phyloP scores from a whole-genome alignment of 2,329 filamentous ascomycete genomes.

The Neophaeococcomyces aloes region DNA sequence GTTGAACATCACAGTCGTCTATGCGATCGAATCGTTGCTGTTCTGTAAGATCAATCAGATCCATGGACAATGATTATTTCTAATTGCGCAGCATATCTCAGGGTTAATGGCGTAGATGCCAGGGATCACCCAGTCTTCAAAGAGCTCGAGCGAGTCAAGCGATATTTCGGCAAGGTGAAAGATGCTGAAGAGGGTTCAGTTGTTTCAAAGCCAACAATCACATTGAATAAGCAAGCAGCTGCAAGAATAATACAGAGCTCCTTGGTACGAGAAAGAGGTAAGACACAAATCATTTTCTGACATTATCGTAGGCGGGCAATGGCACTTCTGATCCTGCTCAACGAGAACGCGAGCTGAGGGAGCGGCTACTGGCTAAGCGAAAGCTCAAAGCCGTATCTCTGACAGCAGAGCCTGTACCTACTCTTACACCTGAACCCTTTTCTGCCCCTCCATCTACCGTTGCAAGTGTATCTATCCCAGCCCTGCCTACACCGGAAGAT shows the following conservation, averaged over 20 bases:
- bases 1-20: slow-evolving; percentile 76
- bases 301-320: slow-evolving; percentile 6
- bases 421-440: background rate
- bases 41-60: slow-evolving; percentile 54
- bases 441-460: background rate
- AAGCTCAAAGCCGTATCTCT: background rate
- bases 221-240: slow-evolving; percentile 63
- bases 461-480: background rate
- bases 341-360: slow-evolving; percentile 3
- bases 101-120: slow-evolving; percentile 68
- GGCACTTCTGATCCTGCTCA: slow-evolving; percentile 1
- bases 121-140: slow-evolving; percentile 74
- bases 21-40: slow-evolving; percentile 79
- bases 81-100: slow-evolving; percentile 52
- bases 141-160: slow-evolving; percentile 75
- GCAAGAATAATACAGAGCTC: slow-evolving; percentile 73
- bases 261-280: slow-evolving; percentile 42
- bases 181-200: slow-evolving; percentile 45
- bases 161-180: slow-evolving; percentile 91
- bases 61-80: background rate
- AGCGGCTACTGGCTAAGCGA: slow-evolving; percentile 5
- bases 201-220: slow-evolving; percentile 47
- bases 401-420: background rate
- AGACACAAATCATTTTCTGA: background rate
- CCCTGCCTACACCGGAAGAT: background rate